Evolutionary conservation across 2,329 filamentous ascomycete genomes (phyloP).

Genomic region (Dactylellina drechsleri): DNA sequence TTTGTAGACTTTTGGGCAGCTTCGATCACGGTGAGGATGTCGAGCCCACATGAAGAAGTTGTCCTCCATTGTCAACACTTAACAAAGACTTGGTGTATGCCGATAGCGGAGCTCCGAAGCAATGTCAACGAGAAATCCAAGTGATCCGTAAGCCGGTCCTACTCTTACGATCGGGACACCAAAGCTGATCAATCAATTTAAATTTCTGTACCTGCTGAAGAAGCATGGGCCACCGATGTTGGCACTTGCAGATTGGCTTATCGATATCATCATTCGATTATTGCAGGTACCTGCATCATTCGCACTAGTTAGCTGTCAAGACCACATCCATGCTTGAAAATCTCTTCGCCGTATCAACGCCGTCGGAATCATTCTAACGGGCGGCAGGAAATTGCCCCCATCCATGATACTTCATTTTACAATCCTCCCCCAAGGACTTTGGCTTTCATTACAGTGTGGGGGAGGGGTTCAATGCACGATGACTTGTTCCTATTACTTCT

Average conservation of each 20-base stretch:
- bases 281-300: constrained; percentile 53
- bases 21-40: too few relatives aligned
- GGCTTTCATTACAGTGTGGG: background rate
- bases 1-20: too few relatives aligned
- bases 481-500: constrained; percentile 38
- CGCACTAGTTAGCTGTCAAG: constrained; percentile 28
- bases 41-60: too few relatives aligned
- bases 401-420: too few relatives aligned
- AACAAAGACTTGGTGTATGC: too few relatives aligned
- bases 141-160: background rate
- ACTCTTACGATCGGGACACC: background rate
- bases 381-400: constrained; percentile 9
- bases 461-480: constrained; percentile 36
- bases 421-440: too few relatives aligned
- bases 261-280: constrained; percentile 39
- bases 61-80: too few relatives aligned
- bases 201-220: background rate
- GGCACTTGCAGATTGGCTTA: constrained; percentile 29
- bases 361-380: constrained; percentile 22
- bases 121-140: too few relatives aligned
- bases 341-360: constrained; percentile 35
- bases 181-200: background rate
- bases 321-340: constrained; percentile 26
- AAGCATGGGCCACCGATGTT: constrained; percentile 24
- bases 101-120: too few relatives aligned